Base-by-base conservation (phyloP, 202 grass and related monocot genomes). In the Zizania palustris region DNA sequence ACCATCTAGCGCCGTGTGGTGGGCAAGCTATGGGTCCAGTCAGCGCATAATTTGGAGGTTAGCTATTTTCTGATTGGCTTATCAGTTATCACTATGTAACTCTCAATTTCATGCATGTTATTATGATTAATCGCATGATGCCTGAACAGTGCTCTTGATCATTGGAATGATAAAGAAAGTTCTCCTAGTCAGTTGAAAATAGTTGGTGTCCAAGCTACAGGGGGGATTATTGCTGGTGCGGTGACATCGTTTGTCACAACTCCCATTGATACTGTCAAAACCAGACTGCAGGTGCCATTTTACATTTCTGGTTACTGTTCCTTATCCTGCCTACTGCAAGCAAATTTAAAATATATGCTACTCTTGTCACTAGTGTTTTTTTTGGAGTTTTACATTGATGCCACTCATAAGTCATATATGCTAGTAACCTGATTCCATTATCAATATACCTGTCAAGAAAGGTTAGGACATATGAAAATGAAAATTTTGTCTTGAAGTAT, bases 211-310 rank as follows among this genome's bases (percentile, higher is more conserved):
- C 96, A 99, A 99, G 96, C 96, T 16, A 82, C 87, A 63, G 92
- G 96, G 33, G 96, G 92, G 14, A 14, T 99, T 79, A 65, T 95
- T 76, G 89, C 96, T 65, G 96, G 96, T 78, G 91, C 91, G 22
- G 43, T 90, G 69, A 87, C 96, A 69, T 95, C 96, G 87, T 99
- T 84, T 85, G 89, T 95, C 75, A 95, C 96, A 57, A 99, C 91
- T 72, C 96, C 96, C 48, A 81, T 99, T 63, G 91, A 99, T 87
- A 99, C 96, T 73, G 92, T 99, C 74, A 99, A 99, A 84, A 99
- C 96, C 12, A 86, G 91, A 57, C 79, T 95, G 68, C 91, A 99
- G 89, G 91, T 95, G 68, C 62, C 65, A 7, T 48, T 80, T 71
- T 79, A 11, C 44, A 19, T 80, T 45, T 86, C 14, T 66, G 36